Evolutionary conservation across 441 rosid species (phyloP).

Genomic region (Syzygium syzygioides): DNA sequence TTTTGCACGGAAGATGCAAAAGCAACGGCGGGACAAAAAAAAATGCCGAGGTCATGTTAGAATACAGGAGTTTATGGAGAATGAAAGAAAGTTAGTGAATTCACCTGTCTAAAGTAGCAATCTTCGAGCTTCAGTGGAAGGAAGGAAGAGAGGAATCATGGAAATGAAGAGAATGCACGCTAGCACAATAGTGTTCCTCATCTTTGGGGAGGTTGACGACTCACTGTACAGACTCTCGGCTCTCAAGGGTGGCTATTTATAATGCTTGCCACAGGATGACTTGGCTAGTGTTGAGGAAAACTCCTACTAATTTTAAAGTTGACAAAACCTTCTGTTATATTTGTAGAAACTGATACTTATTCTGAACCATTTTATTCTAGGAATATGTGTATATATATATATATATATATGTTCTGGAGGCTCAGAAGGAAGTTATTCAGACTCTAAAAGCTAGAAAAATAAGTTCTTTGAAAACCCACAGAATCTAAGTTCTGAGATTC

Average conservation of each 20-base stretch:
- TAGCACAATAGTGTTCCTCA: not conserved
- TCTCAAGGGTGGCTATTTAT: not conserved
- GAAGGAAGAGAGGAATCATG: not conserved
- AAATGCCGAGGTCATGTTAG: not conserved
- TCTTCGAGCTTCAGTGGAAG: not conserved
- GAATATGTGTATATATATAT: too few relatives aligned
- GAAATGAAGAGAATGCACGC: not conserved
- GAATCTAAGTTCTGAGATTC: too few relatives aligned
- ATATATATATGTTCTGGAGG: too few relatives aligned
- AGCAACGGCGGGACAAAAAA: not conserved
- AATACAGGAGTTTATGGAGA: not conserved
- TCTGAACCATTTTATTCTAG: too few relatives aligned
- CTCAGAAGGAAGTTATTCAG: too few relatives aligned
- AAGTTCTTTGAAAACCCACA: too few relatives aligned
- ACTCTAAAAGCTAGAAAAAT: too few relatives aligned
- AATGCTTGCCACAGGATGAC: not conserved
- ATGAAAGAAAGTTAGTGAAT: not conserved
- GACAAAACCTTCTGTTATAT: too few relatives aligned
- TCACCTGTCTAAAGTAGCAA: not conserved
- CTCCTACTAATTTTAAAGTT: too few relatives aligned
- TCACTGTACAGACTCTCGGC: not conserved
- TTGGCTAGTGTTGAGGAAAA: not conserved
- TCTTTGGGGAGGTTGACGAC: not conserved
- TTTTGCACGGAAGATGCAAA: not conserved
- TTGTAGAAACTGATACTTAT: too few relatives aligned